Conservation (phyloP, 1,284 basidiomycete species). For the Omphalotus olearius region DNA sequence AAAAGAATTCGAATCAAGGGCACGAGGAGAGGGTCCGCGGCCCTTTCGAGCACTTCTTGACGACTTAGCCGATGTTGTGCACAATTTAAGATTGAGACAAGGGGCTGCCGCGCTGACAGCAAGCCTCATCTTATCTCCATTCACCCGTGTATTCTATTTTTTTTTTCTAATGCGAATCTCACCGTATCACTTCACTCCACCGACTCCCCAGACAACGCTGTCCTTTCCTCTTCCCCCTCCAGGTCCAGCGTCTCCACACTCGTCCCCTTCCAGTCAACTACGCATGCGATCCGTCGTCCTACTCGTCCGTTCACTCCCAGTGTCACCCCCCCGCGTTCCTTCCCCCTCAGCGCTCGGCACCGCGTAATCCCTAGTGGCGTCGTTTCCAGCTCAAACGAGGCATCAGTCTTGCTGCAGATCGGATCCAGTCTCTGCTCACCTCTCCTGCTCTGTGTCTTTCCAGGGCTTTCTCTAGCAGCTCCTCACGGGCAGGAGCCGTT, state of each 20-base stretch:
- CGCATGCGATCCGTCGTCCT: slow-evolving; percentile 70
- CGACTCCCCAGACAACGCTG: slow-evolving; percentile 22
- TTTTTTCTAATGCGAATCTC: not conserved
- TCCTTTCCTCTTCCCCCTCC: slow-evolving; percentile 52
- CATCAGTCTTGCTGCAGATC: too few relatives aligned
- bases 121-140: slow-evolving; percentile 28
- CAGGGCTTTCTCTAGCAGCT: slow-evolving; percentile 54
- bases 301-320: slow-evolving; percentile 70
- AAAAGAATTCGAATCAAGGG: slow-evolving; percentile 53
- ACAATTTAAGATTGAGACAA: slow-evolving; percentile 44
- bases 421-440: slow-evolving; percentile 30
- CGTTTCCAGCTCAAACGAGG: slow-evolving; percentile 42
- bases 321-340: slow-evolving; percentile 46
- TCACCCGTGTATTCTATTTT: slow-evolving; percentile 17
- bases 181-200: slow-evolving; percentile 14
- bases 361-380: slow-evolving; percentile 50
- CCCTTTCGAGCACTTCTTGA: slow-evolving; percentile 33
- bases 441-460: slow-evolving; percentile 49
- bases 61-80: slow-evolving; percentile 42
- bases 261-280: slow-evolving; percentile 58
- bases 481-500: slow-evolving; percentile 52
- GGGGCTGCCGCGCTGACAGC: slow-evolving; percentile 35
- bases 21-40: slow-evolving; percentile 62
- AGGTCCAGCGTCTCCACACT: slow-evolving; percentile 72
- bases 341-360: slow-evolving; percentile 50